These are phyloP conservation scores for Elymus sibiricus DNA, from an alignment of 176 grass and related monocot species.

Conservation along the genomic window DNA sequence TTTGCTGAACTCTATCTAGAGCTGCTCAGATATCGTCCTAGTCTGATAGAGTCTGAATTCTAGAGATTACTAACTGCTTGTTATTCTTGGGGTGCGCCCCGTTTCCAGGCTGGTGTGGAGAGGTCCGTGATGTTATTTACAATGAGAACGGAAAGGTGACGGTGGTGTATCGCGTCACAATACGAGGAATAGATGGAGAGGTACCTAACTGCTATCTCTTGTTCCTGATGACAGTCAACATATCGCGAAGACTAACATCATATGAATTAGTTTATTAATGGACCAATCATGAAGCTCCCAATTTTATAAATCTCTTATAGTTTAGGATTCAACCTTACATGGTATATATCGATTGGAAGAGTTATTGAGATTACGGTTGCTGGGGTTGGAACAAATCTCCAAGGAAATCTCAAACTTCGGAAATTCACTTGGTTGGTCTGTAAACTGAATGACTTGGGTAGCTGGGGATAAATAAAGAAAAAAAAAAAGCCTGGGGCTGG, in stretches of 20 bases:
- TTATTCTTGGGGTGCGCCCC: neutral
- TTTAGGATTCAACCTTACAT: neutral
- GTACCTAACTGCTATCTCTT: conserved; percentile 26
- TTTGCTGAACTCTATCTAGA: neutral
- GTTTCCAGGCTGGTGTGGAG: conserved; percentile 78
- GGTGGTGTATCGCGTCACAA: conserved; percentile 73
- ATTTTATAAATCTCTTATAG: neutral
- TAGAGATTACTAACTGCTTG: too few relatives aligned
- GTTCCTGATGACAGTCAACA: neutral
- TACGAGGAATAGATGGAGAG: conserved; percentile 76
- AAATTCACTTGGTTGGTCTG: neutral
- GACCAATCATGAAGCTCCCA: neutral
- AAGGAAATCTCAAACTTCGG: neutral
- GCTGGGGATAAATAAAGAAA: too few relatives aligned
- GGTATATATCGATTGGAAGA: neutral
- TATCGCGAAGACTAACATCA: neutral
- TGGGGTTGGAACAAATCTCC: neutral
- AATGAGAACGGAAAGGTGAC: conserved; percentile 53
- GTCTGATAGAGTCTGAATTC: too few relatives aligned
- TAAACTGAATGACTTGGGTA: neutral
- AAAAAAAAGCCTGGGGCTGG: too few relatives aligned
- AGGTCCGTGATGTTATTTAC: conserved; percentile 79
- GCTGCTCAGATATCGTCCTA: neutral
- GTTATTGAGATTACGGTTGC: neutral
- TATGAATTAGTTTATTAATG: neutral